A percentile compares a stretch with the other conserved stretches of the same genome.
Conservation (phyloP, 441 rosid genomes). For the Populus hybrid region DNA sequence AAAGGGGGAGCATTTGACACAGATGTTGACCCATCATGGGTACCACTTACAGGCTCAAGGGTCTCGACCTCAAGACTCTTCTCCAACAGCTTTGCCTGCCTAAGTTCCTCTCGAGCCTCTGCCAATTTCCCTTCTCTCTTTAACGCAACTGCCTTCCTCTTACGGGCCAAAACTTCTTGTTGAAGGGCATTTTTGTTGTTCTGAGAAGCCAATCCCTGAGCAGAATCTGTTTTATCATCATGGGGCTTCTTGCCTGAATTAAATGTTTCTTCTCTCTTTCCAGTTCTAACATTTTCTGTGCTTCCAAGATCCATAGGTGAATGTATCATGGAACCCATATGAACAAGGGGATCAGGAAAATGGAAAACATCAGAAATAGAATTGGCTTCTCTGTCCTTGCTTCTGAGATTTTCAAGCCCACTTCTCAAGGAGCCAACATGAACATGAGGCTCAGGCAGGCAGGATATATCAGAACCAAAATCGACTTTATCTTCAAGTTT, state of each 20-base stretch:
- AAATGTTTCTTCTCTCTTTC: constrained; percentile 25
- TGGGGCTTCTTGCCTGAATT: constrained; percentile 22
- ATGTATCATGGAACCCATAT: constrained; percentile 11
- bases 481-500: constrained; percentile 28
- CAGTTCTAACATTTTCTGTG: constrained; percentile 17
- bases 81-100: constrained; percentile 78
- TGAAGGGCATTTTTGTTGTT: constrained; percentile 36
- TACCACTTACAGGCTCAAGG: constrained; percentile 26
- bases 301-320: constrained; percentile 6
- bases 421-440: not conserved
- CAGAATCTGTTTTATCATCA: constrained; percentile 28
- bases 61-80: constrained; percentile 47
- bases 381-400: constrained; percentile 1
- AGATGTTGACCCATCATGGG: constrained; percentile 20
- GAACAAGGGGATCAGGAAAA: constrained; percentile 13
- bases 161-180: constrained; percentile 60
- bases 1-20: constrained; percentile 29
- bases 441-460: constrained; percentile 9
- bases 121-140: constrained; percentile 76
- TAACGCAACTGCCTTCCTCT: constrained; percentile 71
- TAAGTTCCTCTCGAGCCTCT: constrained; percentile 82
- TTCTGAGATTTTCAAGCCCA: constrained; percentile 1
- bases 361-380: constrained; percentile 22
- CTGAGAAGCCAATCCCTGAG: constrained; percentile 29
- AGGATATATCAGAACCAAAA: not conserved